A percentile compares a stretch with the other conserved stretches of the same genome.
phyloP scores from a whole-genome alignment of 805 yeast species.

The Candida sonorensis region DNA sequence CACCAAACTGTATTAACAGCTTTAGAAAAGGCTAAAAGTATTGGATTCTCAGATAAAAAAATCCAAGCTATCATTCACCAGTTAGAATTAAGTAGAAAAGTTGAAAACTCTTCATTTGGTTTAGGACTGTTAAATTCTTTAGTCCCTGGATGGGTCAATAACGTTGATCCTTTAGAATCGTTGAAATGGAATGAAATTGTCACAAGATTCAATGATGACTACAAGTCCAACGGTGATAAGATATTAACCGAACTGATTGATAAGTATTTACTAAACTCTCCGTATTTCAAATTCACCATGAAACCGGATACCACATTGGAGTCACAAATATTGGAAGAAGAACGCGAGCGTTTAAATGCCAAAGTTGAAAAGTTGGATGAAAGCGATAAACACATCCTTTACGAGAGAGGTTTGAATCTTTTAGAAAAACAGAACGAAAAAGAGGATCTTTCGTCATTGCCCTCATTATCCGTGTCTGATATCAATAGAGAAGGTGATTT shows the following conservation, averaged over 20 bases:
- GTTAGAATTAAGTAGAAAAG: conserved; percentile 73
- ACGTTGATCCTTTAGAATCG: conserved; percentile 64
- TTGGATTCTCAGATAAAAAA: conserved; percentile 48
- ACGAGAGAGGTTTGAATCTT: conserved; percentile 51
- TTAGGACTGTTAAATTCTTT: conserved; percentile 64
- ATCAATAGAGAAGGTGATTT: conserved; percentile 53
- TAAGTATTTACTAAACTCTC: conserved; percentile 43
- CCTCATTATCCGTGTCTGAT: conserved; percentile 68
- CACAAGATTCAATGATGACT: conserved; percentile 54
- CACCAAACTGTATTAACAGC: conserved; percentile 41
- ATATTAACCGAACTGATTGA: conserved; percentile 57
- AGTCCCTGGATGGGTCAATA: conserved; percentile 82
- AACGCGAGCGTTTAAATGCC: conserved; percentile 40
- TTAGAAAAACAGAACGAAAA: conserved; percentile 56
- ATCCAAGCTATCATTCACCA: conserved; percentile 88
- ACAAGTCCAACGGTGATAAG: conserved; percentile 40
- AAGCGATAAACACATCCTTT: conserved; percentile 51
- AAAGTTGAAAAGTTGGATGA: conserved; percentile 40
- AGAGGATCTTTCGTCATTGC: conserved; percentile 75
- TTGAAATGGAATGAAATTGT: conserved; percentile 62
- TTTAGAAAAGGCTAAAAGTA: conserved; percentile 35
- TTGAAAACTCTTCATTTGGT: conserved; percentile 88
- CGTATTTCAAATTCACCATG: conserved; percentile 71
- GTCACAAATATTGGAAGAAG: conserved; percentile 45
- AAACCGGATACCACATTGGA: conserved; percentile 57